A percentile compares a stretch with the other conserved stretches of the same genome.
Conservation (phyloP, 352 stramenopile genomes). For the Thalassiosira livingstoniorum region DNA sequence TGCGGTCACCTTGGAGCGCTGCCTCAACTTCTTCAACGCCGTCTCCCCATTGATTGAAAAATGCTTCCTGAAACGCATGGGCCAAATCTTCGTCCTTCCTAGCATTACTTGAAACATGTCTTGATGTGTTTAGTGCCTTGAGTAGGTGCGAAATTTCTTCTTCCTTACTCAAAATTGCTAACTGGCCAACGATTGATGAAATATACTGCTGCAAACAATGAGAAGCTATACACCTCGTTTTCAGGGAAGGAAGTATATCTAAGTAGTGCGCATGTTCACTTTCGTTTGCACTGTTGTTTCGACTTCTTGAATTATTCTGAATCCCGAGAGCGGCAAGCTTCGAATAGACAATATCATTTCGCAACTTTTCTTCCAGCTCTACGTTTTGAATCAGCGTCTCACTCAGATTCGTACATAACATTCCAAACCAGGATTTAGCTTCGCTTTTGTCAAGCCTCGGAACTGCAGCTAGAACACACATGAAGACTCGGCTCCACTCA, state of each 20-base stretch:
- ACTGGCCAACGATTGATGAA: slow-evolving; percentile 53
- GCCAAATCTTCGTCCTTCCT: slow-evolving; percentile 74
- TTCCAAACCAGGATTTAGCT: slow-evolving; percentile 64
- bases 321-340: slow-evolving; percentile 54
- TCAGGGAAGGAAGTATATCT: slow-evolving; percentile 68
- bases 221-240: slow-evolving; percentile 77
- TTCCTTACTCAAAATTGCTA: slow-evolving; percentile 51
- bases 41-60: slow-evolving; percentile 78
- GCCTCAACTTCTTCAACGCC: slow-evolving; percentile 80
- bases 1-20: slow-evolving; percentile 62
- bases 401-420: slow-evolving; percentile 65
- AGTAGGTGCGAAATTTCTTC: slow-evolving; percentile 63
- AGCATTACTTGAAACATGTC: slow-evolving; percentile 62
- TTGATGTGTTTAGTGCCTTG: slow-evolving; percentile 63
- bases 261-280: slow-evolving; percentile 40
- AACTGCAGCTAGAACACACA: slow-evolving; percentile 54
- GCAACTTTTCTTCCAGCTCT: slow-evolving; percentile 60
- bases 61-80: slow-evolving; percentile 82
- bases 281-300: slow-evolving; percentile 20
- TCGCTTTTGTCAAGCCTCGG: slow-evolving; percentile 57
- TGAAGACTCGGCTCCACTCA: slow-evolving; percentile 74
- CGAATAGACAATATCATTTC: slow-evolving; percentile 55
- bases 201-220: slow-evolving; percentile 78
- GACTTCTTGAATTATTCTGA: background rate
- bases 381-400: slow-evolving; percentile 64